phyloP scores from a whole-genome alignment of 148 eudicot species.

The Chenopodium album region DNA sequence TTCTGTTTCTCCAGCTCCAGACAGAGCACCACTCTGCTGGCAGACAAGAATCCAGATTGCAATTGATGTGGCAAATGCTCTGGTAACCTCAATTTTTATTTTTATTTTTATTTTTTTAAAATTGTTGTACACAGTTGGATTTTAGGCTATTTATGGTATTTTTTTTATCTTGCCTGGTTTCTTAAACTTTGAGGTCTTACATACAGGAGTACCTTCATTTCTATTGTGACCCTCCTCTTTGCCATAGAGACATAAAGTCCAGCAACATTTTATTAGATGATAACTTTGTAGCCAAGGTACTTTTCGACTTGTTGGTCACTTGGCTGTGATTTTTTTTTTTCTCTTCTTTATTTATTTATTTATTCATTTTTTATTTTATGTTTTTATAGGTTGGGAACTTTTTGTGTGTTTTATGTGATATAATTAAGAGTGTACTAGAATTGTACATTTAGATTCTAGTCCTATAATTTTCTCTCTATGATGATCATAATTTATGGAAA shows the following conservation, averaged over 20 bases:
- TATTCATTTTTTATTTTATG: no score
- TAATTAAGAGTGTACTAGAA: background rate
- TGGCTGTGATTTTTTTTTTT: background rate
- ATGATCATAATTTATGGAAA: background rate
- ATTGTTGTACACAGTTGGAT: constrained; percentile 3
- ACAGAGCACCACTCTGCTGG: constrained; percentile 71
- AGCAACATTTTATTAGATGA: constrained; percentile 91
- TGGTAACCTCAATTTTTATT: constrained; percentile 47
- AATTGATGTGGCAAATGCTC: constrained; percentile 93
- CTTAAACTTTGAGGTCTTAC: constrained; percentile 24
- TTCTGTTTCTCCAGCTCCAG: constrained; percentile 46
- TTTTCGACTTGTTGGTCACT: constrained; percentile 14
- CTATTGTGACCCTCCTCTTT: constrained; percentile 93
- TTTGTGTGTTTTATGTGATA: background rate
- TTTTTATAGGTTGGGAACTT: background rate
- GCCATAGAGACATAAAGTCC: constrained; percentile 96
- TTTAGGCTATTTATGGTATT: background rate
- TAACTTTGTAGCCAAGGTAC: constrained; percentile 84
- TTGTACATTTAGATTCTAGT: no score
- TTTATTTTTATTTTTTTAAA: no score
- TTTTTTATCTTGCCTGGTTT: background rate
- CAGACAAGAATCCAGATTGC: constrained; percentile 90
- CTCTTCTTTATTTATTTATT: no score
- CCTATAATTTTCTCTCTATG: no score
- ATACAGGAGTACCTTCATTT: constrained; percentile 96